These are phyloP conservation scores for Baorangia bicolor DNA, from an alignment of 768 basidiomycete species.

Conservation along the genomic window DNA sequence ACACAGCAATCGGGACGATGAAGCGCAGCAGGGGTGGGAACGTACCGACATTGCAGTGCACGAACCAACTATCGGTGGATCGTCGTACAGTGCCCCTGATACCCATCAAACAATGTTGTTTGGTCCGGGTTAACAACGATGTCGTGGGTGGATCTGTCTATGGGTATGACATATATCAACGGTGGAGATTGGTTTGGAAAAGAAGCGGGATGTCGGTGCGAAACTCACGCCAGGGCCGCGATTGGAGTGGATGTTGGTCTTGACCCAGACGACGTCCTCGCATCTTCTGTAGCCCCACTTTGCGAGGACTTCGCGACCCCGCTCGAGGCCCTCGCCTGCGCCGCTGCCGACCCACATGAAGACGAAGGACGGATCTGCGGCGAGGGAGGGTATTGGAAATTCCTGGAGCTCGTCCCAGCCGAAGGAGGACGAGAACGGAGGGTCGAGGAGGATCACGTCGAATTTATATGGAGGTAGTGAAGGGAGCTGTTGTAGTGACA, in stretches of 20 bases:
- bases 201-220: not conserved
- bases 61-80: constrained; percentile 94
- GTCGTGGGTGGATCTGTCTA: constrained; percentile 86
- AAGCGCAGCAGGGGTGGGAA: not conserved
- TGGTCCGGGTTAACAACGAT: constrained; percentile 82
- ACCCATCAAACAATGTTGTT: constrained; percentile 96
- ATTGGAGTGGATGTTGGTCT: constrained; percentile 77
- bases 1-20: not conserved
- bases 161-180: constrained; percentile 3
- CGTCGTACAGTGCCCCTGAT: constrained; percentile 95
- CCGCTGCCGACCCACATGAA: constrained; percentile 97
- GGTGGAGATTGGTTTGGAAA: not conserved
- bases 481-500: constrained; percentile 57
- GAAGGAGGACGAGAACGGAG: constrained; percentile 83
- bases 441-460: constrained; percentile 89
- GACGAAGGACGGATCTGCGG: constrained; percentile 90
- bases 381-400: constrained; percentile 77
- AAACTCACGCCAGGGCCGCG: constrained; percentile 70
- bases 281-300: constrained; percentile 95
- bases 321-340: constrained; percentile 85
- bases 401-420: constrained; percentile 83
- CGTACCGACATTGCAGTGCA: constrained; percentile 96
- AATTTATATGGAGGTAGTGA: constrained; percentile 70
- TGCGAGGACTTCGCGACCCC: constrained; percentile 85
- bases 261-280: constrained; percentile 99